Conservation (phyloP, 352 stramenopile species). For the Globisporangium parvum region DNA sequence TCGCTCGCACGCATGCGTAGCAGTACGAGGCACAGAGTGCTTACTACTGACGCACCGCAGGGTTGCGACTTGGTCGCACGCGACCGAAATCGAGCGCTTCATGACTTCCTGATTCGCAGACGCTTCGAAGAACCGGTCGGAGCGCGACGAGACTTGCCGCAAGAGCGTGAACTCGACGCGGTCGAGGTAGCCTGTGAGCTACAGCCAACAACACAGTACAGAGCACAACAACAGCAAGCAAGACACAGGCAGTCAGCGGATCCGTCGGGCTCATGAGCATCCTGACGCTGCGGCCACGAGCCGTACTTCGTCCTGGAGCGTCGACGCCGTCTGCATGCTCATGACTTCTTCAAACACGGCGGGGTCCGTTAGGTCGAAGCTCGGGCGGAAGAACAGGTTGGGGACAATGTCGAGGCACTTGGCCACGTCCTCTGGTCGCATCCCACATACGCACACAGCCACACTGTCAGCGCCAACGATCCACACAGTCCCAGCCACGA, state of each 20-base stretch:
- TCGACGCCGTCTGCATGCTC: constrained; percentile 46
- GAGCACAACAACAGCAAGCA: no score
- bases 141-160: constrained; percentile 78
- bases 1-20: no score
- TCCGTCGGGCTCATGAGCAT: no score
- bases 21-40: no score
- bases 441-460: background rate
- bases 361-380: constrained; percentile 73
- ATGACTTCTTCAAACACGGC: constrained; percentile 79
- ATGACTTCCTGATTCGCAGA: constrained; percentile 83
- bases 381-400: constrained; percentile 73
- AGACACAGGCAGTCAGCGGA: background rate
- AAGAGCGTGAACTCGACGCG: constrained; percentile 82
- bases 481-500: background rate
- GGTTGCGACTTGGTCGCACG: constrained; percentile 75
- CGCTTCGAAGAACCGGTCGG: constrained; percentile 81
- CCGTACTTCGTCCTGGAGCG: constrained; percentile 67
- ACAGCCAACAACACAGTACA: no score
- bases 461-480: background rate
- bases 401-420: constrained; percentile 74
- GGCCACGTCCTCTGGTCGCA: constrained; percentile 60
- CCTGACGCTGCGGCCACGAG: no score
- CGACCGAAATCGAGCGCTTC: constrained; percentile 72
- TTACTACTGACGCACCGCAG: constrained; percentile 32
- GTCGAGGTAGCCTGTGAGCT: constrained; percentile 79